These are phyloP conservation scores for Debaryomyces singareniensis DNA, from an alignment of 1,139 yeast genomes.

Conservation along the genomic window DNA sequence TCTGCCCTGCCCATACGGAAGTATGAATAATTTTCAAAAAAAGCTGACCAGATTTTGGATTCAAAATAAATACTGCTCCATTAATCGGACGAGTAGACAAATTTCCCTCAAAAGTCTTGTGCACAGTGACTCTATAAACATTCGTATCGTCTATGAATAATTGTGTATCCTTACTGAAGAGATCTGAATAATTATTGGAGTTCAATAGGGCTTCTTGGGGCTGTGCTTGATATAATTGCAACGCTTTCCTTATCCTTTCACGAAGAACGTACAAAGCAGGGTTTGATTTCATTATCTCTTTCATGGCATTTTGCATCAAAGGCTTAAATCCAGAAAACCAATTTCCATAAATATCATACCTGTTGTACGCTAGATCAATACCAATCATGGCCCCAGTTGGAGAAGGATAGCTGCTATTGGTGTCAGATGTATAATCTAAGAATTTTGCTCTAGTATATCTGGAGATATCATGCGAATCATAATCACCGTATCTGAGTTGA, in stretches of 20 bases:
- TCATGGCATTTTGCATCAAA: constrained; percentile 85
- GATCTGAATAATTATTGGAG: constrained; percentile 83
- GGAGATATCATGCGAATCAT: constrained; percentile 94
- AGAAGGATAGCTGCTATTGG: constrained; percentile 80
- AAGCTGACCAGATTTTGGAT: constrained; percentile 86
- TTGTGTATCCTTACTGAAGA: constrained; percentile 78
- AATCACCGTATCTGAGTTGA: constrained; percentile 93
- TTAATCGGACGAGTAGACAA: constrained; percentile 88
- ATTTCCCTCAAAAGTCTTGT: constrained; percentile 89
- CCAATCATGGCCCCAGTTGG: constrained; percentile 91
- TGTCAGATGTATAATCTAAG: constrained; percentile 88
- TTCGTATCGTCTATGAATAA: constrained; percentile 88
- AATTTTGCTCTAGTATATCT: constrained; percentile 91
- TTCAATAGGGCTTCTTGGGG: constrained; percentile 90
- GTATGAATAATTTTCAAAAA: constrained; percentile 88
- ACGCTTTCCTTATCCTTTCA: constrained; percentile 89
- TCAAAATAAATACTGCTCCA: constrained; percentile 85
- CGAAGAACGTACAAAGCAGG: constrained; percentile 90
- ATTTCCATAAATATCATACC: constrained; percentile 94
- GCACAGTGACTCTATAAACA: constrained; percentile 91
- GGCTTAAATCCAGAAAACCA: constrained; percentile 97
- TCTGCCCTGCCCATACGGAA: constrained; percentile 96
- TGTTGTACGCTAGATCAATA: constrained; percentile 89
- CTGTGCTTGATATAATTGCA: constrained; percentile 89
- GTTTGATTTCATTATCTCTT: constrained; percentile 88